phyloP scores from a whole-genome alignment of 2,329 filamentous ascomycete genomes.

The Fusarium sp. region DNA sequence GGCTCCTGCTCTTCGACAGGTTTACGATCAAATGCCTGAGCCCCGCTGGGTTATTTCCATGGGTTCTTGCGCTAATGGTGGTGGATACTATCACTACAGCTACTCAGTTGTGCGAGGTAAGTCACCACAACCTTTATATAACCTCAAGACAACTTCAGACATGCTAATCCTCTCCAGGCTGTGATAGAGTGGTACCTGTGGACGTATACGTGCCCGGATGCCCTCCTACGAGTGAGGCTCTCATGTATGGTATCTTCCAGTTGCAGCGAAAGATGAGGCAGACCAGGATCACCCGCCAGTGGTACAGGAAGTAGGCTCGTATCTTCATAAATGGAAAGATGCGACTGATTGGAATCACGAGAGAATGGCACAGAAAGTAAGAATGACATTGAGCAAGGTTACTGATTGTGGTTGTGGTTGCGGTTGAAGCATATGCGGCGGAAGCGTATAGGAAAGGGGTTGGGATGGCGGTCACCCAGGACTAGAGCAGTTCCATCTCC shows the following conservation, averaged over 20 bases:
- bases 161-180: no score
- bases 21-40: constrained; percentile 96
- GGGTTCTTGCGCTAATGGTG: constrained; percentile 86
- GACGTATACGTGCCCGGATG: constrained; percentile 85
- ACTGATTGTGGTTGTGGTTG: neutral
- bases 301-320: constrained; percentile 64
- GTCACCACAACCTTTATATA: no score
- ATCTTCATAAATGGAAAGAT: neutral
- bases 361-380: neutral
- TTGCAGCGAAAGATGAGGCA: constrained; percentile 80
- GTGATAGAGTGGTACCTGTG: constrained; percentile 81
- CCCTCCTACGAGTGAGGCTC: constrained; percentile 69
- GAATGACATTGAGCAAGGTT: neutral
- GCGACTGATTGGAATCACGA: neutral
- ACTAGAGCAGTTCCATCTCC: constrained; percentile 2
- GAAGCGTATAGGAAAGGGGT: neutral
- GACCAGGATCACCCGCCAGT: constrained; percentile 66
- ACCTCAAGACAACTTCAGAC: no score
- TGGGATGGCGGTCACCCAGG: neutral
- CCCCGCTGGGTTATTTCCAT: constrained; percentile 87
- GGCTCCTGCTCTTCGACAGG: constrained; percentile 88
- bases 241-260: constrained; percentile 78
- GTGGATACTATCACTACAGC: constrained; percentile 88
- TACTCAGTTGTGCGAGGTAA: constrained; percentile 81
- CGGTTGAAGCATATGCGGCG: neutral